A percentile compares a stretch with the other conserved stretches of the same genome.
Evolutionary conservation across 805 yeast species (phyloP).

Genomic region (Nakazawaea wyomingensis): DNA sequence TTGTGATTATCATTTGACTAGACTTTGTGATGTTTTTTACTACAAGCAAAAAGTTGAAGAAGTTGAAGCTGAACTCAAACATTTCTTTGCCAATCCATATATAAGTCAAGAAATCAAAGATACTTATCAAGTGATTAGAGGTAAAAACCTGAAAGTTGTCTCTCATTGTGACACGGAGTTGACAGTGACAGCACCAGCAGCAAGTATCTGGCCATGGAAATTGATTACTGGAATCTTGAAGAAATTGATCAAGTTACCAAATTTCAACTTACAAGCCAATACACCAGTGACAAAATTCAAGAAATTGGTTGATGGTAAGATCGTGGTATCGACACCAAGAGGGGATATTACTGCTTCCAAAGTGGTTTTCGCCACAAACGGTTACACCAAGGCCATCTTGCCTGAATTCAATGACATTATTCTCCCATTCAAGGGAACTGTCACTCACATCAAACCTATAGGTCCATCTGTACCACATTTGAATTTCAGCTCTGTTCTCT

Average conservation of each 20-base stretch:
- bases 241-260: constrained; percentile 23
- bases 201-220: constrained; percentile 40
- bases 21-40: constrained; percentile 23
- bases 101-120: constrained; percentile 24
- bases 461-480: constrained; percentile 21
- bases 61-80: constrained; percentile 14
- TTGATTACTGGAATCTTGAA: constrained; percentile 30
- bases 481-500: constrained; percentile 24
- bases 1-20: constrained; percentile 25
- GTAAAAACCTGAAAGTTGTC: constrained; percentile 24
- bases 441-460: constrained; percentile 19
- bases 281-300: constrained; percentile 31
- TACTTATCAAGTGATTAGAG: constrained; percentile 26
- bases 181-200: constrained; percentile 34
- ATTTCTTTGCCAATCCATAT: constrained; percentile 24
- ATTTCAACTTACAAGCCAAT: constrained; percentile 36
- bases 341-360: constrained; percentile 26
- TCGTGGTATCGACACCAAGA: constrained; percentile 26
- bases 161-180: constrained; percentile 26
- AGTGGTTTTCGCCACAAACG: constrained; percentile 32
- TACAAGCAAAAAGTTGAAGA: constrained; percentile 4
- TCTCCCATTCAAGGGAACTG: constrained; percentile 25
- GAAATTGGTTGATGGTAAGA: constrained; percentile 21
- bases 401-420: constrained; percentile 20
- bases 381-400: constrained; percentile 18